Percentiles rank a stretch among this genome's conserved stretches.
These are phyloP conservation scores for Scutellaria baicalensis DNA, from an alignment of 257 asterid species.

Conservation along the genomic window DNA sequence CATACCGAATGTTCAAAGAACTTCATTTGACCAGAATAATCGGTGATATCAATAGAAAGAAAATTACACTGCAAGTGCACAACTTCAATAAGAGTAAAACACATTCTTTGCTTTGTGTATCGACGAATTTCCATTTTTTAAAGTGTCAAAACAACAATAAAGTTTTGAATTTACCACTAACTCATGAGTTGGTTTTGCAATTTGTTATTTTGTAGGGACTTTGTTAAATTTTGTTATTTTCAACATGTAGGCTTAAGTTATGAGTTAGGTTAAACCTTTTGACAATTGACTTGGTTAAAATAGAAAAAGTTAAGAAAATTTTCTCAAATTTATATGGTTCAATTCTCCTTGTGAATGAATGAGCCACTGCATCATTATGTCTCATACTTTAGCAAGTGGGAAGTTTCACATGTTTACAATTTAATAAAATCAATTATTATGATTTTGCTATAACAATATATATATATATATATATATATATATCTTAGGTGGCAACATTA, in stretches of 20 bases:
- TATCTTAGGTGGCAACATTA: neutral
- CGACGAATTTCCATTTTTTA: neutral
- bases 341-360: neutral
- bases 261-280: too few relatives aligned
- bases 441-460: neutral
- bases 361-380: neutral
- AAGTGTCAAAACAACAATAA: neutral
- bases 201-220: neutral
- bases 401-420: neutral
- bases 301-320: too few relatives aligned
- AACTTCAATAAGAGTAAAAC: neutral
- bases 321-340: too few relatives aligned
- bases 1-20: neutral
- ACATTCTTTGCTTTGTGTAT: too few relatives aligned
- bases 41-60: too few relatives aligned
- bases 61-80: neutral
- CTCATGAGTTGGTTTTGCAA: neutral
- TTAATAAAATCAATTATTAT: neutral
- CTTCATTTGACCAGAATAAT: neutral
- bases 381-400: neutral
- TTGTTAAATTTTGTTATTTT: too few relatives aligned
- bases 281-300: too few relatives aligned
- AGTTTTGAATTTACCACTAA: neutral
- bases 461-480: too few relatives aligned
- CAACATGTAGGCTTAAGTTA: too few relatives aligned